These are phyloP conservation scores for Candida nitratophila DNA, from an alignment of 805 yeast genomes.

Conservation along the genomic window DNA sequence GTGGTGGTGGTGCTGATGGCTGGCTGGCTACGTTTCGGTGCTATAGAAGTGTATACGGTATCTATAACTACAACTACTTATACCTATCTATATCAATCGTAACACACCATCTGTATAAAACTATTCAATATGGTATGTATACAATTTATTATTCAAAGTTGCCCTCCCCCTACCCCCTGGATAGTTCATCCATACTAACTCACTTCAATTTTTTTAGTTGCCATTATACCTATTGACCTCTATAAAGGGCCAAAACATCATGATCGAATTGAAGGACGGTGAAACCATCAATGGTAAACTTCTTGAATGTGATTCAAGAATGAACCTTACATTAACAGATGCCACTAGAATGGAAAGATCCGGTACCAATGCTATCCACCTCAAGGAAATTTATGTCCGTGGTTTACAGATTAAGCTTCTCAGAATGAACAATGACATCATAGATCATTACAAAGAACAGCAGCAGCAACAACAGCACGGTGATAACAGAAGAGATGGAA, in stretches of 20 bases:
- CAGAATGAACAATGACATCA: slow-evolving; percentile 68
- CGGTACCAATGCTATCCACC: slow-evolving; percentile 55
- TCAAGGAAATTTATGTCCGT: slow-evolving; percentile 72
- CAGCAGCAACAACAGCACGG: slow-evolving; percentile 29
- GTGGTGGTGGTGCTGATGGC: too few species aligned
- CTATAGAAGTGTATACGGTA: too few species aligned
- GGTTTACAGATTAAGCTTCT: slow-evolving; percentile 79
- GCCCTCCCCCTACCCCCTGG: too few species aligned
- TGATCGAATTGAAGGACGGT: slow-evolving; percentile 88
- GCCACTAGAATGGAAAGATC: slow-evolving; percentile 60
- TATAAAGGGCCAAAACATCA: slow-evolving; percentile 80
- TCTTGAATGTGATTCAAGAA: slow-evolving; percentile 86
- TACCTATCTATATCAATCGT: too few species aligned
- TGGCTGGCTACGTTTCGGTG: too few species aligned
- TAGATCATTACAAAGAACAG: slow-evolving; percentile 69
- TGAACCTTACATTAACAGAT: slow-evolving; percentile 81
- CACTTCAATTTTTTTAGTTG: slow-evolving; percentile 39
- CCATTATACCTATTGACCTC: slow-evolving; percentile 89
- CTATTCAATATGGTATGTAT: background rate
- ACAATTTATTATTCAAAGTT: too few species aligned
- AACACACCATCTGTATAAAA: too few species aligned
- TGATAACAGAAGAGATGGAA: background rate
- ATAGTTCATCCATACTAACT: too few species aligned
- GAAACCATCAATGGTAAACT: slow-evolving; percentile 82
- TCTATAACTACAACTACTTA: too few species aligned